Evolutionary conservation across 495 filamentous ascomycete species (phyloP), one percentile per base, ranked within the genome.

Genomic region (Elaphomyces granulatus): DNA sequence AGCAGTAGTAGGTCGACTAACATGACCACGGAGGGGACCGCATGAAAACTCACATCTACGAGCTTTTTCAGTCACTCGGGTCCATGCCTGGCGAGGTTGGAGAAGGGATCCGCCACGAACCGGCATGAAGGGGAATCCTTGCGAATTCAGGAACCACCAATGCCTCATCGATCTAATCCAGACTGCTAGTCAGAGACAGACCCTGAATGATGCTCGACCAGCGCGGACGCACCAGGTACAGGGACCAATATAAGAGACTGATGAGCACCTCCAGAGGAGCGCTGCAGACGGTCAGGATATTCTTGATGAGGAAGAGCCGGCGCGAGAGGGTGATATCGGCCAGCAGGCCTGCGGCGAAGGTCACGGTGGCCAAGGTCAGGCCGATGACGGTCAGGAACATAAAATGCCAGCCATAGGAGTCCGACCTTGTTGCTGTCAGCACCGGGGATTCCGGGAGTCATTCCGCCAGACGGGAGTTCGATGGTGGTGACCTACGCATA

Each of bases 381-480:
- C 84, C 85, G 48, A 92, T 76, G 45, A 92, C 85, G 40, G 83
- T 93, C 35, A 88, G 63, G 58, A 81, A 87, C 59, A 88, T 83
- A 49, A 80, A 79, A 54, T 87, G 81, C 70, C 83, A 87, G 16
- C 84, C 86, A 51, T 80, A 90, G 15, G 79, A 73, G 9, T 72
- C 63, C 45, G 77, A 78, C 37, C 80, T 76, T 34, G 9, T 3
- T 20, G 15, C 8, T 10, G 33, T 37, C 21, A 43, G 15, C 31
- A 47, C 35, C 43, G 43, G 41, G 21, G 45, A 38, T 20, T 61
- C 56, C 40, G 16, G 36, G 34, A 33, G 45, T 34, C 55, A 40
- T n/a, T n/a, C n/a, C n/a, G n/a, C n/a, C n/a, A n/a, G n/a, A n/a
- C n/a, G 17, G 34, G 37, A 34, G 45, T 26, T 37, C 17, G 9